Evolutionary conservation across 192 early-diverging fungal species (phyloP).

Genomic region (Nowakowskiella sp.): DNA sequence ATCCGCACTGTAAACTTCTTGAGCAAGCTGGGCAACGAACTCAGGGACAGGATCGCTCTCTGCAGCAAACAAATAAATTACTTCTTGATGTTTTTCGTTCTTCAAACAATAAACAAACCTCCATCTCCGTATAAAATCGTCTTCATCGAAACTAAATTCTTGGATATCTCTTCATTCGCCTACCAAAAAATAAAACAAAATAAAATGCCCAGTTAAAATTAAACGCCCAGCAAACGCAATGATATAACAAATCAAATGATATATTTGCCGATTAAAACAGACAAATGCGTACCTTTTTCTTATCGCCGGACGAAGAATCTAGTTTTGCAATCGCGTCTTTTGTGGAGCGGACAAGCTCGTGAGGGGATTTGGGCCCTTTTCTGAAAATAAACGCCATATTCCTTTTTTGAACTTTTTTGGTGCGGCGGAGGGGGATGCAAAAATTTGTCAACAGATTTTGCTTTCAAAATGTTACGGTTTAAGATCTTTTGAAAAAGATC

Average conservation of each 20-base stretch:
- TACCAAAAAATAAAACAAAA: constrained; percentile 28
- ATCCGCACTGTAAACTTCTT: constrained; percentile 91
- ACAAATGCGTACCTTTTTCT: constrained; percentile 50
- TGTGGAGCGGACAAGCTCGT: constrained; percentile 79
- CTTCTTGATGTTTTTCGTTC: constrained; percentile 1
- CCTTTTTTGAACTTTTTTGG: constrained; percentile 1
- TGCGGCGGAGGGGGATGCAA: too few species aligned
- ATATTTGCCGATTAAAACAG: constrained; percentile 14
- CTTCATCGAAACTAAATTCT: constrained; percentile 88
- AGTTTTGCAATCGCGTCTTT: constrained; percentile 78
- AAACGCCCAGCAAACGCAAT: constrained; percentile 4
- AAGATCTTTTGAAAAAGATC: too few species aligned
- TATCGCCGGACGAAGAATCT: constrained; percentile 61
- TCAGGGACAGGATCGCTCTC: constrained; percentile 82
- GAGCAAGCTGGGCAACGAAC: constrained; percentile 84
- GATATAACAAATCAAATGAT: constrained; percentile 16
- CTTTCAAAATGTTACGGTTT: too few species aligned
- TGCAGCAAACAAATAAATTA: constrained; percentile 22
- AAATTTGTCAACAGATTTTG: too few species aligned
- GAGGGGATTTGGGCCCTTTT: constrained; percentile 72
- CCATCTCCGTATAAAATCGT: constrained; percentile 91
- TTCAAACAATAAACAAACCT: constrained; percentile 39
- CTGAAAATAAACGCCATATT: constrained; percentile 76
- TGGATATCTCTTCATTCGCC: constrained; percentile 96
- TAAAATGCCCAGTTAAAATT: constrained; percentile 10